Evolutionary conservation across 768 basidiomycete species (phyloP), one percentile per base, ranked within the genome.

Genomic region (Lyophyllum semitale): DNA sequence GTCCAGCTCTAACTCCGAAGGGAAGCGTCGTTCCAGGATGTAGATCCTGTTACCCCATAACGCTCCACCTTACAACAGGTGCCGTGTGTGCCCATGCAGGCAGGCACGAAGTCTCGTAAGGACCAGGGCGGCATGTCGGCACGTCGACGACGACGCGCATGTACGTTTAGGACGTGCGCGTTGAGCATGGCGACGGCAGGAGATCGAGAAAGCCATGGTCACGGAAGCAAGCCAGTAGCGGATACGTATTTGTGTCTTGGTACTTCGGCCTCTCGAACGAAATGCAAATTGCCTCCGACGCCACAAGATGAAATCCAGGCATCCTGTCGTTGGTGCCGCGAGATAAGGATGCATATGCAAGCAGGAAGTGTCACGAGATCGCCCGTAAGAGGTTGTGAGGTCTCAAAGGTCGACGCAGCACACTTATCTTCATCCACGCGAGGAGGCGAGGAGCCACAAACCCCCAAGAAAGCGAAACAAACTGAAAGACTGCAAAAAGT

Each of bases 401-500:
- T 23, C 43, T 17, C 26, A 8, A 27, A 7, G n/a, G 5, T n/a
- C 37, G n/a, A 29, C 26, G 7, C 44, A 26, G 25, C 43, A 26
- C 43, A 12, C 25, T 25, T 44, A 23, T 17, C 15, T 44, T 17
- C 25, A 26, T 44, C 12, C 43, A 44, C 17, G 25, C 25, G 29
- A 32, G 46, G 30, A 47, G 13, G 32, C n/a, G 27, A 37, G 22
- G 17, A 48, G 32, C 15, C 6, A 8, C 4, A 23, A 22, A 17
- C n/a, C 47, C 30, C 27, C 12, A 17, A 17, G 42, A 51, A 41
- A 27, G 22, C 32, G 26, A 12, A 26, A 53, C 11, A 58, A 48
- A 37, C 22, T 37, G 18, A 20, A 58, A 60, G 40, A 43, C 45
- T 45, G 30, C 8, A 25, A 41, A 43, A 45, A 51, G 29, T 41